A percentile compares a stretch with the other conserved stretches of the same genome.
Evolutionary conservation across 805 yeast genomes (phyloP).

Genomic region (Ogataea henricii): DNA sequence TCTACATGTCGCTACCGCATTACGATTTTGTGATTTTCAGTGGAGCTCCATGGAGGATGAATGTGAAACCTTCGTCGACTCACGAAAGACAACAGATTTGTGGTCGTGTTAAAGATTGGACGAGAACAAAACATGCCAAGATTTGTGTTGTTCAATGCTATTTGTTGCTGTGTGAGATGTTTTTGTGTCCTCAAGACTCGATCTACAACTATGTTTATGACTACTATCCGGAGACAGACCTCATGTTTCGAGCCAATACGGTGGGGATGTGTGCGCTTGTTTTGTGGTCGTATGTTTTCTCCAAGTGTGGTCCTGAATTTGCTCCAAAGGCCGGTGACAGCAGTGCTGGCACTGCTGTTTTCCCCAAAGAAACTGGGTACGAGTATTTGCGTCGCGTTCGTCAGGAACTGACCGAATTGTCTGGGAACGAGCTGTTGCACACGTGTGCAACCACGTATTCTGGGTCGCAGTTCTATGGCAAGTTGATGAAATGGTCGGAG

Average conservation of each 20-base stretch:
- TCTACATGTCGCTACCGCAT: slow-evolving; percentile 69
- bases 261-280: slow-evolving; percentile 44
- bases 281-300: slow-evolving; percentile 55
- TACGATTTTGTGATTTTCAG: slow-evolving; percentile 78
- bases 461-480: slow-evolving; percentile 43
- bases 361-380: slow-evolving; percentile 48
- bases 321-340: background rate
- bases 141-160: slow-evolving; percentile 62
- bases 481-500: slow-evolving; percentile 43
- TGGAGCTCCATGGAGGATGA: slow-evolving; percentile 83
- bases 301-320: slow-evolving; percentile 48
- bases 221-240: slow-evolving; percentile 55
- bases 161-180: slow-evolving; percentile 61
- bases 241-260: slow-evolving; percentile 46
- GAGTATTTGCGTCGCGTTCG: slow-evolving; percentile 52
- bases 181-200: slow-evolving; percentile 53
- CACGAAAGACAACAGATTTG: slow-evolving; percentile 52
- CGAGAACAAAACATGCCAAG: slow-evolving; percentile 48
- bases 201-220: slow-evolving; percentile 42
- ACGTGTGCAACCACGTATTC: slow-evolving; percentile 36
- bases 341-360: slow-evolving; percentile 9
- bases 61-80: slow-evolving; percentile 54
- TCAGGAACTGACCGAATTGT: slow-evolving; percentile 38
- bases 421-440: slow-evolving; percentile 36
- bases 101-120: slow-evolving; percentile 54